Conservation (phyloP, 768 basidiomycete species). For the Boletus barrowsii region DNA sequence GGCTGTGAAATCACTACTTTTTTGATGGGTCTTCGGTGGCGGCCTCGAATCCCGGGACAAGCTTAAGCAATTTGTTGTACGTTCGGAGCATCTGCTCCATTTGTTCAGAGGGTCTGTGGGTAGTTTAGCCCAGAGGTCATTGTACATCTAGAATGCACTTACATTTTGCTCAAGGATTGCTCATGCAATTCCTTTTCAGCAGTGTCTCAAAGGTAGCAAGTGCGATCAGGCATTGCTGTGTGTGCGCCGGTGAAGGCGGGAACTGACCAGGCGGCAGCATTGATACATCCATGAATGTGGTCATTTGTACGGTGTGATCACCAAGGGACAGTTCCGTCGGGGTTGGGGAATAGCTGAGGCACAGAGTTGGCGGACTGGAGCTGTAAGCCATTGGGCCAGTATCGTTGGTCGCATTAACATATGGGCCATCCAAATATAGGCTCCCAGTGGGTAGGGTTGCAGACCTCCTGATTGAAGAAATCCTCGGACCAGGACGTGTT, state of each 20-base stretch:
- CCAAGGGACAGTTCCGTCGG: conserved; percentile 56
- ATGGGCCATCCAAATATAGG: conserved; percentile 21
- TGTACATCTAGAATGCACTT: too few species aligned
- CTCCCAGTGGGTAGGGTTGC: conserved; percentile 41
- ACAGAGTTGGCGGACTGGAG: conserved; percentile 51
- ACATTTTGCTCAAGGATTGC: too few species aligned
- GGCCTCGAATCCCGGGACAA: too few species aligned
- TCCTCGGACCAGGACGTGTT: conserved; percentile 12
- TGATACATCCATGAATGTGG: conserved; percentile 45
- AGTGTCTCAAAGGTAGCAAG: too few species aligned
- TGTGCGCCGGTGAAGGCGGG: conserved; percentile 33
- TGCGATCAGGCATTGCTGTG: too few species aligned
- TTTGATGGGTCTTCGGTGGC: too few species aligned
- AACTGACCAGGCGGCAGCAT: conserved; percentile 37
- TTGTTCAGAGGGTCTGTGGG: too few species aligned
- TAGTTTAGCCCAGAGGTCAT: too few species aligned
- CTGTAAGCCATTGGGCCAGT: conserved; percentile 26
- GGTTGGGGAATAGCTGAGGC: conserved; percentile 57
- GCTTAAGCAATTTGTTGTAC: too few species aligned
- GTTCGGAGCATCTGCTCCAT: too few species aligned
- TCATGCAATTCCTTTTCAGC: too few species aligned
- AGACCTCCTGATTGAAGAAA: conserved; percentile 36
- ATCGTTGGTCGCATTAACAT: not conserved
- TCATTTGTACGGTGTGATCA: conserved; percentile 57
- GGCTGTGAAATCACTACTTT: too few species aligned